These are phyloP conservation scores for Stagonosporopsis vannaccii DNA, from an alignment of 2,329 filamentous ascomycete genomes.

Conservation along the genomic window DNA sequence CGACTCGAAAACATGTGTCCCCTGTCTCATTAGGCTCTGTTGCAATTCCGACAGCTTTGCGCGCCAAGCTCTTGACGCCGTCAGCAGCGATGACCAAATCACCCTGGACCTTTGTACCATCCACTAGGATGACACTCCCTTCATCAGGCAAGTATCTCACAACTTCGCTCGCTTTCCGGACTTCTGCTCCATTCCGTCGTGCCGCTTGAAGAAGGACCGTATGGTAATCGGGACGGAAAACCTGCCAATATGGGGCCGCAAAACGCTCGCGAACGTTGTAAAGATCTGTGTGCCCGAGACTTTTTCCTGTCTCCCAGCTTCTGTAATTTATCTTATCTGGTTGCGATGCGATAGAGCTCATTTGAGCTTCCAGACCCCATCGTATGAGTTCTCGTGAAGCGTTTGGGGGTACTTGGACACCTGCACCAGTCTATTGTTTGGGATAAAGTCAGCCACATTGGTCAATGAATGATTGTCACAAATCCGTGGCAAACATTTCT, in stretches of 20 bases:
- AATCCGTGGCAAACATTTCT: not conserved
- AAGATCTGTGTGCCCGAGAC: not conserved
- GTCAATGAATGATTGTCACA: not conserved
- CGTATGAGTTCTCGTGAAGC: constrained; percentile 54
- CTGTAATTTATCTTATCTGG: not conserved
- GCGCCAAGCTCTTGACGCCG: not conserved
- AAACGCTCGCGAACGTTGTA: not conserved
- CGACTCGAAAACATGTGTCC: not conserved
- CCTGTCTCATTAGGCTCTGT: not conserved
- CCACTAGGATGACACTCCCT: not conserved
- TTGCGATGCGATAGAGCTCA: not conserved
- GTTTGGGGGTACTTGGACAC: constrained; percentile 19
- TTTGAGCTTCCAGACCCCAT: constrained; percentile 51
- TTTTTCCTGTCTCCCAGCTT: not conserved
- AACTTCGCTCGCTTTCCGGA: not conserved
- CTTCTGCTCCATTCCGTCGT: not conserved
- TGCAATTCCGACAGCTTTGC: not conserved
- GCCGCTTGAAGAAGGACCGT: not conserved
- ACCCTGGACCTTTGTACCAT: not conserved
- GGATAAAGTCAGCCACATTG: not conserved
- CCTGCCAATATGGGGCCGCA: not conserved
- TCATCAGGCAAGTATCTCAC: not conserved
- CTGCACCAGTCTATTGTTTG: constrained; percentile 11
- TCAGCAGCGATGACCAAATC: not conserved
- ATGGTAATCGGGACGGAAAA: not conserved